Conservation (phyloP, 2,329 filamentous ascomycete species). For the Neonectria hederae region DNA sequence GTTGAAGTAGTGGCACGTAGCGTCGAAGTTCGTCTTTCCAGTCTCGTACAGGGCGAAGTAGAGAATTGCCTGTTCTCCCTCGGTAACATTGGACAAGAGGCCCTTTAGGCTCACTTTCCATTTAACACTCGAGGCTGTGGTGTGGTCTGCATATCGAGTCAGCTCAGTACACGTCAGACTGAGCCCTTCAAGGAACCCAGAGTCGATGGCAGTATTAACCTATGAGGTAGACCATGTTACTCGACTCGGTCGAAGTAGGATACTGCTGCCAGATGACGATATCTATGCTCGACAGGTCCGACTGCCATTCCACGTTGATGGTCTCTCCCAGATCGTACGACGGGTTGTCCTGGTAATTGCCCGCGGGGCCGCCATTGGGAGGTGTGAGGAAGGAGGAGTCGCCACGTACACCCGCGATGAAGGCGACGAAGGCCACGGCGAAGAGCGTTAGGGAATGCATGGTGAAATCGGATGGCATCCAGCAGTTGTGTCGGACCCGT, state of each 20-base stretch:
- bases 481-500: not conserved
- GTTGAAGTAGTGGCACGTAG: constrained; percentile 35
- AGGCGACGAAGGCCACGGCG: not conserved
- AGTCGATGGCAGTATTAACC: not conserved
- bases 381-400: constrained; percentile 10
- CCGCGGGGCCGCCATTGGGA: not conserved
- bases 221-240: not conserved
- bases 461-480: not conserved
- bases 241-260: constrained; percentile 21
- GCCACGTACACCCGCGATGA: not conserved
- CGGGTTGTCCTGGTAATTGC: constrained; percentile 38
- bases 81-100: constrained; percentile 17
- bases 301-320: constrained; percentile 38
- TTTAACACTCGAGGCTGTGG: constrained; percentile 32
- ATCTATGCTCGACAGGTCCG: constrained; percentile 30
- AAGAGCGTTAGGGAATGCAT: not conserved
- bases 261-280: constrained; percentile 39
- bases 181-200: too few species aligned
- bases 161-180: not conserved
- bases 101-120: constrained; percentile 32
- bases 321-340: constrained; percentile 33
- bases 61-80: constrained; percentile 30
- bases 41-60: constrained; percentile 30
- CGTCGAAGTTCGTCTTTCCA: constrained; percentile 24
- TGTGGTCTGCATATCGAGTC: constrained; percentile 26